Evolutionary conservation across 768 basidiomycete species (phyloP), one percentile per base, ranked within the genome.

Genomic region (Dioszegia hungarica): DNA sequence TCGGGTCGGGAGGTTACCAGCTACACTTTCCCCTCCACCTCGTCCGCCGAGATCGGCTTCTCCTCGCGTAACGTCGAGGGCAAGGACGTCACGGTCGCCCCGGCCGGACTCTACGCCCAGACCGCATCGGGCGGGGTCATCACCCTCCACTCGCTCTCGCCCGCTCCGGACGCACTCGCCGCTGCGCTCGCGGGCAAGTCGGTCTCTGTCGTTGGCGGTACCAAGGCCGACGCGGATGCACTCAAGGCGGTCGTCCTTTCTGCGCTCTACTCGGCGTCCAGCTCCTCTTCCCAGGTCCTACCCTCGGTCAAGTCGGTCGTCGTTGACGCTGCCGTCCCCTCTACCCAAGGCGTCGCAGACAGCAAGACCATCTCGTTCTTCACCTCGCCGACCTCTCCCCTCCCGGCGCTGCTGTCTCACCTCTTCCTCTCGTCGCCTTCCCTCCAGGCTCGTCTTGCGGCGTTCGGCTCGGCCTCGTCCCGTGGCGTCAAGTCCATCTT

Each of bases 1-100:
- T 81, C 85, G 29, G 80, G 85, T 31, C 85, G 94, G 24, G 91
- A 98, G 77, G 78, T 83, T 31, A 84, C 87, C 2, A 82, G 85
- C 52, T 68, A 79, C 31, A 76, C 84, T 34, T 65, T 75, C 25
- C 79, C 80, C 9, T 53, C 81, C 1, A 65, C 80, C 15, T 61
- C 75, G 4, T 59, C 73, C 0, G 85, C 2, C 82, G 17, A 75
- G 86, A 19, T 79, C 25, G 60, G 45, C 22, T 57, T 65, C 61
- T 59, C 57, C 31, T 38, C 49, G 24, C 45, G 67, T 44, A 61
- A 72, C 54, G 36, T 57, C 9, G 58, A 59, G 12, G 63, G 69
- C 36, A 54, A 60, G 34, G 34, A 58, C 5, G 51, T 76, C 51
- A 40, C 62, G 54, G 64, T 72, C 34, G 55, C 64, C 59, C 61